These are phyloP conservation scores for Vickermania spadyakhi DNA, from an alignment of 208 protist species.

Conservation along the genomic window DNA sequence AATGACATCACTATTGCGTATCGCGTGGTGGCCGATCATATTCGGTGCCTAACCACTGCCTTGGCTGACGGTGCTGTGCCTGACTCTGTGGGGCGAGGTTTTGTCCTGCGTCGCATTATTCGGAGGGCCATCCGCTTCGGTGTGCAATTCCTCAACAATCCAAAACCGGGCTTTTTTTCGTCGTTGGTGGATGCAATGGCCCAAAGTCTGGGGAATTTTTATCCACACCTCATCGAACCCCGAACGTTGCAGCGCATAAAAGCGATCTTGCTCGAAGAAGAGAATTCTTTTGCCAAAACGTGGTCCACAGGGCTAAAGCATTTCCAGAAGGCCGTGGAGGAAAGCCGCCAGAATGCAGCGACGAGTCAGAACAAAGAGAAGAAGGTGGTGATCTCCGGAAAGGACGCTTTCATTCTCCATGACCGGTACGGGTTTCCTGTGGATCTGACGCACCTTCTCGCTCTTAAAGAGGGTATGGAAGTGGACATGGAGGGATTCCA, in stretches of 20 bases:
- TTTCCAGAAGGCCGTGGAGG: conserved; percentile 79
- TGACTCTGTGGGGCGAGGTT: conserved; percentile 91
- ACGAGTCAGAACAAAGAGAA: conserved; percentile 6
- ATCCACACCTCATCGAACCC: conserved; percentile 89
- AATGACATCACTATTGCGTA: conserved; percentile 94
- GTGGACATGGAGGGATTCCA: conserved; percentile 87
- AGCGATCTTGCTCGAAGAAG: conserved; percentile 92
- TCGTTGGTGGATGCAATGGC: conserved; percentile 90
- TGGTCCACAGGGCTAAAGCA: conserved; percentile 93
- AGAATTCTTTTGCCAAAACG: conserved; percentile 94
- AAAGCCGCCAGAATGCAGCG: conserved; percentile 26
- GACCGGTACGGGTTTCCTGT: conserved; percentile 98
- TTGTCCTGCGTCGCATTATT: conserved; percentile 97
- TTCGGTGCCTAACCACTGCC: conserved; percentile 96
- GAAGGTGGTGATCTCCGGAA: conserved; percentile 66
- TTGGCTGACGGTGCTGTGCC: conserved; percentile 96
- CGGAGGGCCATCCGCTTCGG: conserved; percentile 96
- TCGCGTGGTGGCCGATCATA: conserved; percentile 99
- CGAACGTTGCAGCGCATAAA: conserved; percentile 79
- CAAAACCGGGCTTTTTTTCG: conserved; percentile 91
- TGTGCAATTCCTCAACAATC: conserved; percentile 88
- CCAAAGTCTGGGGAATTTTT: conserved; percentile 85
- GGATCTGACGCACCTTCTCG: conserved; percentile 97
- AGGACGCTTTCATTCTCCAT: conserved; percentile 91
- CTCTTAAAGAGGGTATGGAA: conserved; percentile 89